These are phyloP conservation scores for Fusarium zealandicum DNA, from an alignment of 2,329 filamentous ascomycete genomes.

Conservation along the genomic window DNA sequence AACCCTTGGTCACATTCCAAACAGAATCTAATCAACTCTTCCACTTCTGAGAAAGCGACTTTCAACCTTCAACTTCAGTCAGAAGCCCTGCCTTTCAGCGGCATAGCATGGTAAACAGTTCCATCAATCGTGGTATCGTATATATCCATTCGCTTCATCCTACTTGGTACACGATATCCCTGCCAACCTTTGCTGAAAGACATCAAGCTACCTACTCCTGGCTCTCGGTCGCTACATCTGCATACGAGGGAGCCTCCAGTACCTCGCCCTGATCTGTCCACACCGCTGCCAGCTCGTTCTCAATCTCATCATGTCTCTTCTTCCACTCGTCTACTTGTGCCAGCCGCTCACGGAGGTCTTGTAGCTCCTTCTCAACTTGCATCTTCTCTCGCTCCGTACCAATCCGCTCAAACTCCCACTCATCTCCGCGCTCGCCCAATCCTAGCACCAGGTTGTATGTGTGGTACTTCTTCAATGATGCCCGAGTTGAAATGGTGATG, in stretches of 20 bases:
- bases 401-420: constrained; percentile 93
- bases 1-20: constrained; percentile 12
- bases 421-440: constrained; percentile 78
- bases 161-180: constrained; percentile 13
- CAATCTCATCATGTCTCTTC: constrained; percentile 78
- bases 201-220: constrained; percentile 16
- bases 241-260: constrained; percentile 57
- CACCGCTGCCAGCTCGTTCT: constrained; percentile 74
- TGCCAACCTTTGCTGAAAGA: not conserved
- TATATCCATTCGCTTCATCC: constrained; percentile 8
- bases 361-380: constrained; percentile 88
- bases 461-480: constrained; percentile 94
- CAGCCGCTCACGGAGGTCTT: constrained; percentile 81
- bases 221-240: constrained; percentile 20
- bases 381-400: constrained; percentile 93
- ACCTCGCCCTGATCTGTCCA: constrained; percentile 63
- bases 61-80: not conserved
- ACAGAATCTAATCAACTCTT: not conserved
- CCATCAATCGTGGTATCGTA: constrained; percentile 11
- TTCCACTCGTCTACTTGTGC: constrained; percentile 87
- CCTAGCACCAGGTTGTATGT: constrained; percentile 89
- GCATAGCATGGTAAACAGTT: not conserved
- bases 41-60: constrained; percentile 1
- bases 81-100: too few species aligned
- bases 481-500: constrained; percentile 94